Evolutionary conservation across 2,329 filamentous ascomycete genomes (phyloP).

Genomic region (Ramularia endophylla): DNA sequence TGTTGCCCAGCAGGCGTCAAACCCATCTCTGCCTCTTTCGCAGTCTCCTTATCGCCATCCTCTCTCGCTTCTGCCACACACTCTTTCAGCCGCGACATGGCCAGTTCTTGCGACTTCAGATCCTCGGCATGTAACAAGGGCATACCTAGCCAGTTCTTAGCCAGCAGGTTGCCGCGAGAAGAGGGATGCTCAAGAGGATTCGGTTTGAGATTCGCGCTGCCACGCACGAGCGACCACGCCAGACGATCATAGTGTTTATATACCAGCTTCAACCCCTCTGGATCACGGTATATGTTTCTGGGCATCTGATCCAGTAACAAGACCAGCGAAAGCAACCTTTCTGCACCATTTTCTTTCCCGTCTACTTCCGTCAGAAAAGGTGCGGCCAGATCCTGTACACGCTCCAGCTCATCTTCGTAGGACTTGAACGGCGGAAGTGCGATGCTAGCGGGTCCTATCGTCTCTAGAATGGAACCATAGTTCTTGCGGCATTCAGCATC

Average conservation of each 20-base stretch:
- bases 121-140: slow-evolving; percentile 57
- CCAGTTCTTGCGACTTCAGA: slow-evolving; percentile 39
- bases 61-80: slow-evolving; percentile 21
- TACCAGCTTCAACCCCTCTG: slow-evolving; percentile 37
- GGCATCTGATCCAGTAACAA: slow-evolving; percentile 59
- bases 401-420: slow-evolving; percentile 22
- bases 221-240: slow-evolving; percentile 35
- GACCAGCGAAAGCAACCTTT: slow-evolving; percentile 44
- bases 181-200: slow-evolving; percentile 8
- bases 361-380: slow-evolving; percentile 35
- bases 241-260: slow-evolving; percentile 55
- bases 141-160: slow-evolving; percentile 54
- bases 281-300: slow-evolving; percentile 54
- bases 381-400: slow-evolving; percentile 23
- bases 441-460: slow-evolving; percentile 32
- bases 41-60: slow-evolving; percentile 31
- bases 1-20: slow-evolving; percentile 43
- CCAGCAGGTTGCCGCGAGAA: slow-evolving; percentile 20
- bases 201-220: slow-evolving; percentile 9
- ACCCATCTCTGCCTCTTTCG: slow-evolving; percentile 25
- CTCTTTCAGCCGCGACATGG: slow-evolving; percentile 19
- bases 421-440: slow-evolving; percentile 26
- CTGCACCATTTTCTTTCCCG: slow-evolving; percentile 23
- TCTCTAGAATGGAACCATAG: slow-evolving; percentile 33
- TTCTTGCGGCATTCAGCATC: slow-evolving; percentile 32